Percentiles rank a stretch among this genome's conserved stretches.
phyloP scores from a whole-genome alignment of 805 yeast genomes.

The Ogataea pini region DNA sequence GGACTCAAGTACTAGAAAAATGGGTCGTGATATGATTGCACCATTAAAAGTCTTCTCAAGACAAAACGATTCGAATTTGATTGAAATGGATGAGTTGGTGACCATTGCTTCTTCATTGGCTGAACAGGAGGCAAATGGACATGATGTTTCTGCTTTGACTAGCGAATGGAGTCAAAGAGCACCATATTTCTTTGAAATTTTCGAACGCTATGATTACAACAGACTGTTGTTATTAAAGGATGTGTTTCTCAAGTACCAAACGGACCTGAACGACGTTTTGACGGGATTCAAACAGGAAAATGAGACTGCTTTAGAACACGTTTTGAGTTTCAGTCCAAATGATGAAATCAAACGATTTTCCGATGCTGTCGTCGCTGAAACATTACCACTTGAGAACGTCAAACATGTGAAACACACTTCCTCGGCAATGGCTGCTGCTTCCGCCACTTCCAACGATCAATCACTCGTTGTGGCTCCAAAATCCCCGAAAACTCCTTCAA shows the following conservation, averaged over 20 bases:
- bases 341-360: conserved; percentile 63
- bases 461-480: conserved; percentile 25
- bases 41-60: conserved; percentile 56
- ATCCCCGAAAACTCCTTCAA: conserved; percentile 8
- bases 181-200: conserved; percentile 71
- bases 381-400: conserved; percentile 30
- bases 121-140: conserved; percentile 19
- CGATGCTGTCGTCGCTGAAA: conserved; percentile 32
- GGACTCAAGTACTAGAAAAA: conserved; percentile 50
- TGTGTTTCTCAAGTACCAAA: conserved; percentile 63
- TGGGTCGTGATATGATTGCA: conserved; percentile 55
- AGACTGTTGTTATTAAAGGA: conserved; percentile 65
- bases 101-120: conserved; percentile 29
- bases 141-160: conserved; percentile 44
- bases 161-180: conserved; percentile 76
- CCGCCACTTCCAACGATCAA: conserved; percentile 11
- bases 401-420: conserved; percentile 13
- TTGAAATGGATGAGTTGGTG: conserved; percentile 40
- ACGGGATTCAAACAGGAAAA: conserved; percentile 46
- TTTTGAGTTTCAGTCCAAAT: conserved; percentile 62
- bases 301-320: conserved; percentile 66
- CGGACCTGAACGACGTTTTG: conserved; percentile 56
- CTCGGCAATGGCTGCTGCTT: conserved; percentile 7
- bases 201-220: conserved; percentile 68
- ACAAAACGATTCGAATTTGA: conserved; percentile 48